These are phyloP conservation scores for Penicillium sp. DNA, from an alignment of 2,329 filamentous ascomycete genomes.

Conservation along the genomic window DNA sequence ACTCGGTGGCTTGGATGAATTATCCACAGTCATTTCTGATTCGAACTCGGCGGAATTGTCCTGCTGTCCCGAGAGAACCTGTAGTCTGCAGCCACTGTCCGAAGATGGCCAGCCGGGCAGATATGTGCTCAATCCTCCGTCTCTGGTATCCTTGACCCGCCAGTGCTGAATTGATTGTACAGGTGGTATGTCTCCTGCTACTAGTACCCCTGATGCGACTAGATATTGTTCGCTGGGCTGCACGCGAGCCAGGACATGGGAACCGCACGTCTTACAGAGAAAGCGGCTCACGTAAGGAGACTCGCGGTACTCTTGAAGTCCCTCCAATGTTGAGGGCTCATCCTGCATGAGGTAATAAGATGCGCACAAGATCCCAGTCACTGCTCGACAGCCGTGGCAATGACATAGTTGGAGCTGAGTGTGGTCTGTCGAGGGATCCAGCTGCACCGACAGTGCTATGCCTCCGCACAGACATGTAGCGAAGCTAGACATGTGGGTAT, in stretches of 20 bases:
- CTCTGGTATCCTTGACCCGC: slow-evolving; percentile 23
- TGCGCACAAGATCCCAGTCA: slow-evolving; percentile 45
- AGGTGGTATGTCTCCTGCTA: slow-evolving; percentile 12
- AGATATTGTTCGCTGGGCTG: slow-evolving; percentile 25
- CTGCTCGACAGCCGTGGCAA: slow-evolving; percentile 48
- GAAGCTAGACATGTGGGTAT: slow-evolving; percentile 10
- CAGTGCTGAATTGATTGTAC: slow-evolving; percentile 27
- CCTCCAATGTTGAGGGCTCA: slow-evolving; percentile 29
- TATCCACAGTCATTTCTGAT: neutral
- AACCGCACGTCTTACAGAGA: slow-evolving; percentile 50
- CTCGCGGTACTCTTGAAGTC: slow-evolving; percentile 43
- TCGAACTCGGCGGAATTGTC: neutral
- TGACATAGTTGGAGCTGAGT: slow-evolving; percentile 45
- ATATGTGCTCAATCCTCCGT: slow-evolving; percentile 28
- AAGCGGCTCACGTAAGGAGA: slow-evolving; percentile 42
- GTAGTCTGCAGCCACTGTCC: slow-evolving; percentile 20
- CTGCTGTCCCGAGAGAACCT: neutral
- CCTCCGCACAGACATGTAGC: slow-evolving; percentile 31
- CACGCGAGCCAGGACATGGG: slow-evolving; percentile 37
- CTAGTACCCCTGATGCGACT: slow-evolving; percentile 33
- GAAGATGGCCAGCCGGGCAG: slow-evolving; percentile 20
- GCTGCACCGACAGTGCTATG: slow-evolving; percentile 21
- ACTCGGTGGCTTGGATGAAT: slow-evolving; percentile 1
- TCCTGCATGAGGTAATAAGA: slow-evolving; percentile 42
- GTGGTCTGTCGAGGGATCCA: slow-evolving; percentile 20